Conservation (phyloP, 495 filamentous ascomycete species). For the Trichoderma gamsii region DNA sequence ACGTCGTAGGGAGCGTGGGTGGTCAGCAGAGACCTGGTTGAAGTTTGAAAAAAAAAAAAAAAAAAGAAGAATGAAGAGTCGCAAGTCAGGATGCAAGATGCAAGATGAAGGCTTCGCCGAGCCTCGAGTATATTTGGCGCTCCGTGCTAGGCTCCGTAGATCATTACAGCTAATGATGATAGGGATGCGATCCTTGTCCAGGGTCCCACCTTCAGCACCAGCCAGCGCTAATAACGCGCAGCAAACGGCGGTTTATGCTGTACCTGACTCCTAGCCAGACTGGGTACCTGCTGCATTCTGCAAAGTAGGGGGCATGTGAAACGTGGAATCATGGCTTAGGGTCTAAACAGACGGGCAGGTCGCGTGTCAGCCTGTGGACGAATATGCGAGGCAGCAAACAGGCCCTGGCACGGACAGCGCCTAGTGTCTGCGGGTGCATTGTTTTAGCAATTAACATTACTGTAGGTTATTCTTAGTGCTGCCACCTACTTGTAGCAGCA, state of each 20-base stretch:
- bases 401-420: no score
- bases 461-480: no score
- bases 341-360: not conserved
- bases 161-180: conserved; percentile 1
- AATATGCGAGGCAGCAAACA: no score
- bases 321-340: not conserved
- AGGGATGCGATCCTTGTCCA: conserved; percentile 1
- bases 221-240: not conserved
- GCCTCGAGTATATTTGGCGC: not conserved
- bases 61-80: not conserved
- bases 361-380: not conserved
- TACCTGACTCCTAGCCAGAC: not conserved
- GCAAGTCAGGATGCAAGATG: conserved; percentile 6
- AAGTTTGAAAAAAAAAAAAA: not conserved
- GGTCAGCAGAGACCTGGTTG: not conserved
- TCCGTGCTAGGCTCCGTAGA: not conserved
- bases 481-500: no score
- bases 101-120: conserved; percentile 5
- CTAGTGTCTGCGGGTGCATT: no score
- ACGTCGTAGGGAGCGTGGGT: not conserved
- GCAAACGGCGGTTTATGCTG: not conserved
- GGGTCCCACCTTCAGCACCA: not conserved
- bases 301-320: conserved; percentile 9
- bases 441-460: no score
- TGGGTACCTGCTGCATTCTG: conserved; percentile 10